A percentile compares a stretch with the other conserved stretches of the same genome.
Conservation (phyloP, 768 basidiomycete species). For the Termitomyces sp. region DNA sequence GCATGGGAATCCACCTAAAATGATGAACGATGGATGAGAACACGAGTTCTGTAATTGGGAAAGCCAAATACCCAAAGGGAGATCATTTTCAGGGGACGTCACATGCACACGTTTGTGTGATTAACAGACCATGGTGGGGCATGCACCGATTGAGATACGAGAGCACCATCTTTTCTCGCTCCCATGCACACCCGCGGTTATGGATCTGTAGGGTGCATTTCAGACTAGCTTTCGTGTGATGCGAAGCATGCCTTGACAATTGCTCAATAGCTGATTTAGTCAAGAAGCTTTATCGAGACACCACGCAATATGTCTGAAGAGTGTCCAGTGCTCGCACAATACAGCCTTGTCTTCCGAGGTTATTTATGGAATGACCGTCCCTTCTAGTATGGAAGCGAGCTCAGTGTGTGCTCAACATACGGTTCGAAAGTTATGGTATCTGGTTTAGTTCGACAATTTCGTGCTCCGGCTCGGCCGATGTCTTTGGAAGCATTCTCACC, state of each 20-base stretch:
- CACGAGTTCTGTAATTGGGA: background rate
- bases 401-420: background rate
- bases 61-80: background rate
- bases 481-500: background rate
- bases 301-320: no score
- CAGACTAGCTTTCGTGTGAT: background rate
- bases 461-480: background rate
- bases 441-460: background rate
- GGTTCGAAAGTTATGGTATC: background rate
- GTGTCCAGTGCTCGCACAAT: background rate
- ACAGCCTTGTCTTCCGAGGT: background rate
- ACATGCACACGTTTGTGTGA: background rate
- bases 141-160: background rate
- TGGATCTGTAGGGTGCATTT: background rate
- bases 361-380: background rate
- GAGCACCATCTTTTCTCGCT: background rate
- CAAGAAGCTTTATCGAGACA: background rate
- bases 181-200: background rate
- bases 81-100: background rate
- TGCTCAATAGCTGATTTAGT: no score
- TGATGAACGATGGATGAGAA: background rate
- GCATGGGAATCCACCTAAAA: background rate
- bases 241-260: background rate
- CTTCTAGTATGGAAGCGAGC: background rate
- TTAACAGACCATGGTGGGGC: background rate